Evolutionary conservation across 768 basidiomycete genomes (phyloP), one percentile per base, ranked within the genome.

Genomic region (Gymnopilus dilepis): DNA sequence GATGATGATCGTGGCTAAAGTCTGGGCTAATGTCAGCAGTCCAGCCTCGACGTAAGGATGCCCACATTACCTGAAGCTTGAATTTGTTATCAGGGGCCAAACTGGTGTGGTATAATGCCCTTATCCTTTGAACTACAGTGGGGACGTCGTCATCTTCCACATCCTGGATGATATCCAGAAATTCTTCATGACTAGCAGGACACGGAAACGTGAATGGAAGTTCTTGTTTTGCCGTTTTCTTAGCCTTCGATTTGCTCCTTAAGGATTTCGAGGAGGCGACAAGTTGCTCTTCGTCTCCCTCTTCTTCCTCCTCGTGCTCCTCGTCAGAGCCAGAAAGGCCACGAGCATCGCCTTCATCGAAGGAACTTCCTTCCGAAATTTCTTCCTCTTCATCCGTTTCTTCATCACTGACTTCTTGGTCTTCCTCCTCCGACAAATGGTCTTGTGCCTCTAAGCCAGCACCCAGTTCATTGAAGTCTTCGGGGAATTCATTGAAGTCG

Each of bases 131-230:
- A 34, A 98, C 80, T 1, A 98, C 94, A 0, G 80, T 87, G 4
- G 88, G 85, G 1, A 97, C 72, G 61, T 97, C 90, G 26, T 84
- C 77, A 42, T 94, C 91, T 15, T 85, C 80, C 17, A 95, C 73
- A 40, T 81, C 82, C 19, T 90, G 84, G 2, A 98, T 72, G 15
- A 97, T 89, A 22, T 90, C 85, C n/a, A 97, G 81, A 65, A 99
- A 91, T 60, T 97, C 94, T 47, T 93, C 92, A 67, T 99, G 95
- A 11, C 80, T 87, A 15, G 83, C 74, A 0, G 97, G 97, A 69
- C 95, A 97, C 42, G 91, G 83, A 74, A 98, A 99, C 1, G 94
- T 98, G 73, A 86, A 99, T 0, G 97, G 97, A 3, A 99, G 81
- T 59, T 94, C 93, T 56, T 85, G 82, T 9, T 70, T 69, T 1